These are phyloP conservation scores for Cryphonectria carpinicola DNA, from an alignment of 2,329 filamentous ascomycete genomes.

Conservation along the genomic window DNA sequence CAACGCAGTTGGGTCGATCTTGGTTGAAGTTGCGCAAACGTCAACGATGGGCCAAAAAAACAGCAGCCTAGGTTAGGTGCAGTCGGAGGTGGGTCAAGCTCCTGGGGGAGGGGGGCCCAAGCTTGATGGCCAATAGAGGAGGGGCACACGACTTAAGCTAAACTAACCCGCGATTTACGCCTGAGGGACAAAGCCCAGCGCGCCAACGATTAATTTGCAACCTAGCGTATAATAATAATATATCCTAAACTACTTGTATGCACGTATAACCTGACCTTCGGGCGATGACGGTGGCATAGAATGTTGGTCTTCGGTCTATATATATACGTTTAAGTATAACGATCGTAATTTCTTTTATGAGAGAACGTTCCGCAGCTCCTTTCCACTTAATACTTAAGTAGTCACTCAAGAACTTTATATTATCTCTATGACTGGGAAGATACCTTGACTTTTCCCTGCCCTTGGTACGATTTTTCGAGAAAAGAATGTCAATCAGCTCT, in stretches of 20 bases:
- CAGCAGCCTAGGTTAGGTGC: slow-evolving; percentile 11
- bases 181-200: no score
- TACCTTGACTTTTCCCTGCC: background rate
- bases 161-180: no score
- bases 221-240: no score
- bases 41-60: slow-evolving; percentile 8
- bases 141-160: slow-evolving; percentile 14
- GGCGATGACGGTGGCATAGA: background rate
- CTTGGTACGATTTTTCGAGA: background rate
- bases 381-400: background rate
- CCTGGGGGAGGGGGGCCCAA: background rate
- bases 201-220: no score
- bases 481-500: background rate
- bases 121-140: slow-evolving; percentile 15
- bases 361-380: background rate
- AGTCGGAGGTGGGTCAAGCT: slow-evolving; percentile 19
- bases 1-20: background rate
- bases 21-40: slow-evolving; percentile 1
- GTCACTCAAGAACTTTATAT: background rate
- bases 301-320: background rate
- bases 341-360: background rate
- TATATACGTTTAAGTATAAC: background rate
- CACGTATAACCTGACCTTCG: background rate
- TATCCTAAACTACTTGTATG: no score
- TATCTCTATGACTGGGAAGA: background rate